A percentile compares a stretch with the other conserved stretches of the same genome.
These are phyloP conservation scores for Quercus robur DNA, from an alignment of 306 rosid species.

Conservation along the genomic window DNA sequence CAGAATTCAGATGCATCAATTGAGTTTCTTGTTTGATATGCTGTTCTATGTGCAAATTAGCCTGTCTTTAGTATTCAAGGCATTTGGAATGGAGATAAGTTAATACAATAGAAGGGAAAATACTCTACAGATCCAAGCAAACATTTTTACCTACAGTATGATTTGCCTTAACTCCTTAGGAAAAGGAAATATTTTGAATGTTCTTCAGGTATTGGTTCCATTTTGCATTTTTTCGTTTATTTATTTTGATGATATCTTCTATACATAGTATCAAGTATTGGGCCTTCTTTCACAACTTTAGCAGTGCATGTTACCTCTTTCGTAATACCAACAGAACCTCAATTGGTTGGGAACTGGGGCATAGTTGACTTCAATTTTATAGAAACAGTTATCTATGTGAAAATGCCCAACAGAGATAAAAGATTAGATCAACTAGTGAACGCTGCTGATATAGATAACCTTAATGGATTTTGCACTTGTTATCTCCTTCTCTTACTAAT, in stretches of 20 bases:
- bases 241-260: not conserved
- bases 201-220: not conserved
- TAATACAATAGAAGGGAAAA: not conserved
- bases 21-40: not conserved
- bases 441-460: not conserved
- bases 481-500: not conserved
- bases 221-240: not conserved
- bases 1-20: not conserved
- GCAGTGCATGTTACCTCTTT: not conserved
- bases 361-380: not conserved
- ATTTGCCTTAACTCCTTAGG: not conserved
- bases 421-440: not conserved
- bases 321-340: not conserved
- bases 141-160: not conserved
- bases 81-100: not conserved
- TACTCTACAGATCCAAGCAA: not conserved
- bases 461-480: not conserved
- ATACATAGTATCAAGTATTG: not conserved
- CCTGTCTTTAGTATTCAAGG: not conserved
- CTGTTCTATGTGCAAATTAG: not conserved
- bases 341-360: not conserved
- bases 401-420: not conserved
- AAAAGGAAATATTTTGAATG: not conserved
- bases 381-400: not conserved
- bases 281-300: not conserved